A percentile compares a stretch with the other conserved stretches of the same genome.
These are phyloP conservation scores for Hirsutella thompsonii DNA, from an alignment of 2,329 filamentous ascomycete species.

Conservation along the genomic window DNA sequence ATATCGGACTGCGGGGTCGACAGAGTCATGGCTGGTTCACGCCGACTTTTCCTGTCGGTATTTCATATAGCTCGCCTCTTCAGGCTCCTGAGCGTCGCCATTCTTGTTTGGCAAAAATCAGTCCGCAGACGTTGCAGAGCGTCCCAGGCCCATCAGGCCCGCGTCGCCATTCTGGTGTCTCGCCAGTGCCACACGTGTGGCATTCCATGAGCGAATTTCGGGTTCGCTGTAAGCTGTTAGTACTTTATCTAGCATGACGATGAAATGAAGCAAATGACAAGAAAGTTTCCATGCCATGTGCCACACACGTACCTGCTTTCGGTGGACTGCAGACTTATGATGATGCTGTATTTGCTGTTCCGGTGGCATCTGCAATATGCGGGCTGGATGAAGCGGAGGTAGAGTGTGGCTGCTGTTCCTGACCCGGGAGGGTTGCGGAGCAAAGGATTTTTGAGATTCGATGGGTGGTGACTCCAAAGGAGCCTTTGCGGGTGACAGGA, in stretches of 20 bases:
- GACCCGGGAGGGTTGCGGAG: too few relatives aligned
- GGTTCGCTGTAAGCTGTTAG: background rate
- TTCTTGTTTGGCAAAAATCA: constrained; percentile 26
- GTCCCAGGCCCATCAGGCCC: constrained; percentile 63
- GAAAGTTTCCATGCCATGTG: too few relatives aligned
- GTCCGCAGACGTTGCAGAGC: constrained; percentile 60
- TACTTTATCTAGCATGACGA: too few relatives aligned
- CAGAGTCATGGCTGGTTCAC: too few relatives aligned
- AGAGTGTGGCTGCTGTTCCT: too few relatives aligned
- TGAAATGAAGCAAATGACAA: too few relatives aligned
- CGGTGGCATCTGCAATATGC: too few relatives aligned
- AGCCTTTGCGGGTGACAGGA: too few relatives aligned
- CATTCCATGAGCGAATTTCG: constrained; percentile 12
- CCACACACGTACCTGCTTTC: background rate
- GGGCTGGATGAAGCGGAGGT: too few relatives aligned
- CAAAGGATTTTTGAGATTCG: too few relatives aligned
- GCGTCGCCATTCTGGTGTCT: constrained; percentile 65
- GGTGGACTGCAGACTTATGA: background rate
- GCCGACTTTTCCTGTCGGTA: background rate
- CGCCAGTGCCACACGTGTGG: constrained; percentile 48
- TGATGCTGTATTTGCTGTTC: background rate
- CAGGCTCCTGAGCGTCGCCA: background rate
- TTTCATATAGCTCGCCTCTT: background rate
- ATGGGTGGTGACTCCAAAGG: too few relatives aligned
- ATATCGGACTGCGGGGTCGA: too few relatives aligned